These are phyloP conservation scores for Astrothelium subdiscretum DNA, from an alignment of 495 filamentous ascomycete species.

Conservation along the genomic window DNA sequence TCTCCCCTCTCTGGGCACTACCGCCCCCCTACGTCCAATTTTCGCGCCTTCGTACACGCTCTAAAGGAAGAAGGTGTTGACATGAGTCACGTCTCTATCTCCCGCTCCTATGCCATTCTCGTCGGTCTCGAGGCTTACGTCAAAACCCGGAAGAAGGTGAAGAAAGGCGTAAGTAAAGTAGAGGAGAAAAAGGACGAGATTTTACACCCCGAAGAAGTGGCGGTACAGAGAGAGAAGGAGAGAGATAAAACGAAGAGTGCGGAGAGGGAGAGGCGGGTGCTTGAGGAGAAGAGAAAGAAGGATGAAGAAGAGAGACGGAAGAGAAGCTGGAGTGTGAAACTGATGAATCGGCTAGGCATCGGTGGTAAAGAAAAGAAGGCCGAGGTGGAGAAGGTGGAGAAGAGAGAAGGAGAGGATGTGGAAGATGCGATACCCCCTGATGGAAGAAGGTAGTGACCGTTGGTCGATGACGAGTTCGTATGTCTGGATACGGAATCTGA, in stretches of 20 bases:
- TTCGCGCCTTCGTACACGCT: conserved; percentile 63
- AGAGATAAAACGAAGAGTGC: conserved; percentile 41
- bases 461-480: too few relatives aligned
- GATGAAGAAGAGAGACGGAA: conserved; percentile 26
- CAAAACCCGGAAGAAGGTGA: conserved; percentile 46
- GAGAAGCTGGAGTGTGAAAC: conserved; percentile 20
- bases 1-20: conserved; percentile 69
- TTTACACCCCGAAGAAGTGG: conserved; percentile 33
- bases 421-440: conserved; percentile 17
- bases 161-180: conserved; percentile 23
- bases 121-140: conserved; percentile 73
- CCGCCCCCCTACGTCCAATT: conserved; percentile 66
- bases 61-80: conserved; percentile 67
- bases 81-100: conserved; percentile 64
- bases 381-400: conserved; percentile 7
- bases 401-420: conserved; percentile 10
- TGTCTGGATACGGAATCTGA: too few relatives aligned
- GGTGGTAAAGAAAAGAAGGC: conserved; percentile 10
- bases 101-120: conserved; percentile 68
- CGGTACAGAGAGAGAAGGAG: conserved; percentile 31
- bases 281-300: conserved; percentile 25
- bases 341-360: conserved; percentile 22
- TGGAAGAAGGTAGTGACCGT: conserved; percentile 10
- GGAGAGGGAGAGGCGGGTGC: conserved; percentile 32
- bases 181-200: conserved; percentile 25